Evolutionary conservation across 805 yeast genomes (phyloP).

Genomic region (Pichia ethanolica): DNA sequence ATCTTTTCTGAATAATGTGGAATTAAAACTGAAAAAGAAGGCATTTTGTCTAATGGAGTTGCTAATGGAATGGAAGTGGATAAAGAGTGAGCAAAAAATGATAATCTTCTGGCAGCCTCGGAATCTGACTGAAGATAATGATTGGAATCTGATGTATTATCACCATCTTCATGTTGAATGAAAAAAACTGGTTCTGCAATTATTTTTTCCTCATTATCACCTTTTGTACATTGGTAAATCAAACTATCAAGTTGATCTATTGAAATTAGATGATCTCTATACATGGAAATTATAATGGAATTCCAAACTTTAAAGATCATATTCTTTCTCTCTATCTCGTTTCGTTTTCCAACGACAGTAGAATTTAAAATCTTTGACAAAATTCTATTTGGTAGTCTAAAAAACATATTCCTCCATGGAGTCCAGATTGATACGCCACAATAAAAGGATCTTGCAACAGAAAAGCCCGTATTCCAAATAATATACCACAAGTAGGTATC

Average conservation of each 20-base stretch:
- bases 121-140: slow-evolving; percentile 53
- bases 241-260: slow-evolving; percentile 64
- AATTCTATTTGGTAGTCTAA: slow-evolving; percentile 70
- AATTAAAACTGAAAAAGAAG: slow-evolving; percentile 72
- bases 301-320: slow-evolving; percentile 75
- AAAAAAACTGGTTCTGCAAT: slow-evolving; percentile 72
- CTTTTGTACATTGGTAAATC: slow-evolving; percentile 43
- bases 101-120: slow-evolving; percentile 76
- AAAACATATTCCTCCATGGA: slow-evolving; percentile 79
- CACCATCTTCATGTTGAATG: slow-evolving; percentile 73
- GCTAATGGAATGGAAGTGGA: slow-evolving; percentile 82
- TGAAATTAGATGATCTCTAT: slow-evolving; percentile 69
- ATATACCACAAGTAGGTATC: slow-evolving; percentile 87
- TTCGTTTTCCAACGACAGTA: slow-evolving; percentile 25
- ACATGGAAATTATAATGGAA: slow-evolving; percentile 75
- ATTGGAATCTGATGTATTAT: slow-evolving; percentile 34
- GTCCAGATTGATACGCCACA: slow-evolving; percentile 81
- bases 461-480: slow-evolving; percentile 67
- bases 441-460: slow-evolving; percentile 58
- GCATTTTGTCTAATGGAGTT: slow-evolving; percentile 59
- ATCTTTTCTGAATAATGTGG: slow-evolving; percentile 88
- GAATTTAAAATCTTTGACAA: slow-evolving; percentile 58
- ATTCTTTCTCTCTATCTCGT: slow-evolving; percentile 37
- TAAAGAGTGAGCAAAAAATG: slow-evolving; percentile 84
- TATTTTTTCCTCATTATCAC: slow-evolving; percentile 32